These are phyloP conservation scores for Lupinus albus DNA, from an alignment of 306 rosid genomes.

Conservation along the genomic window DNA sequence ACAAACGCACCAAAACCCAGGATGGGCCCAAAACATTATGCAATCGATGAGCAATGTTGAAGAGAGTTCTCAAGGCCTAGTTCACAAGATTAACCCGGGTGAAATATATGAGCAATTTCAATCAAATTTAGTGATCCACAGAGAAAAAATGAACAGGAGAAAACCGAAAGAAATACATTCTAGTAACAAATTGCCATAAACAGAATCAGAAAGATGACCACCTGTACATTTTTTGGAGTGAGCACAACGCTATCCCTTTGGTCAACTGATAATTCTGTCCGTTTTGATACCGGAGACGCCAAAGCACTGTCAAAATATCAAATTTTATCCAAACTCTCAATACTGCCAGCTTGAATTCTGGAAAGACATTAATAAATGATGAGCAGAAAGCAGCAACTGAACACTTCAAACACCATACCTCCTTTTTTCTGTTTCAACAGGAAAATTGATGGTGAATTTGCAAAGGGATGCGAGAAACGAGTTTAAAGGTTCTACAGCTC, in stretches of 20 bases:
- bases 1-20: conserved; percentile 87
- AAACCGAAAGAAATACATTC: conserved; percentile 11
- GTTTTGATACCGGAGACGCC: conserved; percentile 84
- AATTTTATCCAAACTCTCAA: conserved; percentile 49
- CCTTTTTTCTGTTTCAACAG: conserved; percentile 74
- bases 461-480: conserved; percentile 97
- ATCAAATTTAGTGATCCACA: conserved; percentile 34
- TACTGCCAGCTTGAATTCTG: conserved; percentile 42
- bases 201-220: conserved; percentile 39
- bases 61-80: conserved; percentile 96
- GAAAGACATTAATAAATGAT: conserved; percentile 34
- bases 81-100: conserved; percentile 40
- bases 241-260: conserved; percentile 84
- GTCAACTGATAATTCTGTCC: conserved; percentile 69
- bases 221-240: conserved; percentile 98
- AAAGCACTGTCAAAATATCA: conserved; percentile 63
- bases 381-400: conserved; percentile 15
- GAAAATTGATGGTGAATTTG: conserved; percentile 92
- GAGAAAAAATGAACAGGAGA: conserved; percentile 22
- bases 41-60: conserved; percentile 94
- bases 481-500: conserved; percentile 91
- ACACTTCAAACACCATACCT: conserved; percentile 56
- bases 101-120: conserved; percentile 25
- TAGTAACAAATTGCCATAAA: conserved; percentile 30
- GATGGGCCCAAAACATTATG: conserved; percentile 97